Evolutionary conservation across 345 rosid genomes (phyloP).

Genomic region (Boechera stricta): DNA sequence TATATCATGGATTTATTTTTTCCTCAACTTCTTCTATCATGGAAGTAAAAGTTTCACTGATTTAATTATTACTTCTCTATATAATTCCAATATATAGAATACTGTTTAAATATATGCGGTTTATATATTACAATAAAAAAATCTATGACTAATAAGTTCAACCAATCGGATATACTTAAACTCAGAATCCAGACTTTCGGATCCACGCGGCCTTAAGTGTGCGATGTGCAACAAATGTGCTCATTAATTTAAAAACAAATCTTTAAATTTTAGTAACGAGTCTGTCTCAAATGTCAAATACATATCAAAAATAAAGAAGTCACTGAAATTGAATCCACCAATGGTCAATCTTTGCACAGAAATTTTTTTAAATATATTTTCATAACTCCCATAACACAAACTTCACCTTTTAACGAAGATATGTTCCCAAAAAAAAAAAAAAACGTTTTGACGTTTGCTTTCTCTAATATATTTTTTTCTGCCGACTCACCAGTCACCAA

Average conservation of each 20-base stretch:
- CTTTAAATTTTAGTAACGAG: background rate
- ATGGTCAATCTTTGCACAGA: background rate
- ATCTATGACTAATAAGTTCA: too few relatives aligned
- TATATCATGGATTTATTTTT: background rate
- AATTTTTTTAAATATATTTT: background rate
- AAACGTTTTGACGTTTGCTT: slow-evolving; percentile 22
- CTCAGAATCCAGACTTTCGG: too few relatives aligned
- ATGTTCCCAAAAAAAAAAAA: slow-evolving; percentile 18
- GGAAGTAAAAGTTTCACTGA: background rate
- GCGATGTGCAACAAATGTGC: too few relatives aligned
- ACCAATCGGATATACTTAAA: too few relatives aligned
- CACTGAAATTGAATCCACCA: slow-evolving; percentile 9
- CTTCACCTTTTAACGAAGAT: slow-evolving; percentile 3
- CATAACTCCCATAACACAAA: slow-evolving; percentile 15
- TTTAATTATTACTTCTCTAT: background rate
- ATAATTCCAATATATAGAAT: background rate
- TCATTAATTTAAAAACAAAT: too few relatives aligned
- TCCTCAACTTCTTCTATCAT: background rate
- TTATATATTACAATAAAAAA: too few relatives aligned
- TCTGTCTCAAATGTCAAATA: background rate
- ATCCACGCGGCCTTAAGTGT: too few relatives aligned
- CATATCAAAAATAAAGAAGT: background rate
- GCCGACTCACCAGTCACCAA: slow-evolving; percentile 37
- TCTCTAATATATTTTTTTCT: background rate
- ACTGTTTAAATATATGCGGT: too few relatives aligned